A percentile compares a stretch with the other conserved stretches of the same genome.
These are phyloP conservation scores for Iodosphaeria phyllophila DNA, from an alignment of 2,329 filamentous ascomycete genomes.

Conservation along the genomic window DNA sequence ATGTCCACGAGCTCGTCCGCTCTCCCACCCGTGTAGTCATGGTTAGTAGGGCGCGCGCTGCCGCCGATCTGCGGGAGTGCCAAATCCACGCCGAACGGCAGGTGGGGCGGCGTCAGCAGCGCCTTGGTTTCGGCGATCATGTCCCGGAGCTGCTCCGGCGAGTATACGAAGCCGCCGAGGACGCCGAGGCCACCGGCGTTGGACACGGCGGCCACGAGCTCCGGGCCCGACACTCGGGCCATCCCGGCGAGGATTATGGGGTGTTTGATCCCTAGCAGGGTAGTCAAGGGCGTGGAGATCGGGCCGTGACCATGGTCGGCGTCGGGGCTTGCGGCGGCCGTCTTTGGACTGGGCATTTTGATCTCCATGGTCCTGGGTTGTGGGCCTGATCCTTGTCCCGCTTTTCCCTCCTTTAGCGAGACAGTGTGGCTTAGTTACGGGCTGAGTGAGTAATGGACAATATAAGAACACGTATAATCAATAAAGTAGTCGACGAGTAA, in stretches of 20 bases:
- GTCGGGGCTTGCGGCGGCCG: no score
- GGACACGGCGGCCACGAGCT: constrained; percentile 68
- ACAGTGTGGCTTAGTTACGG: no score
- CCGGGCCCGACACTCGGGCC: constrained; percentile 66
- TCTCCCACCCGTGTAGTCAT: constrained; percentile 85
- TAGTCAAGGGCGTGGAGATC: constrained; percentile 61
- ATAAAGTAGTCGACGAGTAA: no score
- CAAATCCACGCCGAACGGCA: constrained; percentile 83
- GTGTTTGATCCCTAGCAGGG: constrained; percentile 66
- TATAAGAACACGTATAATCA: no score
- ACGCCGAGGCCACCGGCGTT: constrained; percentile 76
- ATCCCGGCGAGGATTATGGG: constrained; percentile 80
- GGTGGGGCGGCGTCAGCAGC: constrained; percentile 41
- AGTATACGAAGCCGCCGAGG: constrained; percentile 55
- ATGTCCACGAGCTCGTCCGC: constrained; percentile 78
- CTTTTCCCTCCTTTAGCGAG: no score
- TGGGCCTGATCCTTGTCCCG: constrained; percentile 2
- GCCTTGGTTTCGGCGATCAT: constrained; percentile 80
- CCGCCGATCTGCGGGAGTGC: constrained; percentile 81
- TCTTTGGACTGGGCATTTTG: no score
- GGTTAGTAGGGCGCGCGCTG: constrained; percentile 71
- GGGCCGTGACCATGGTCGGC: no score
- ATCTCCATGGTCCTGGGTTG: constrained; percentile 1
- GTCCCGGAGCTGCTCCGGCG: constrained; percentile 51
- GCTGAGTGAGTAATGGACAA: not conserved